These are phyloP conservation scores for Priceomyces medius DNA, from an alignment of 805 yeast species.

Conservation along the genomic window DNA sequence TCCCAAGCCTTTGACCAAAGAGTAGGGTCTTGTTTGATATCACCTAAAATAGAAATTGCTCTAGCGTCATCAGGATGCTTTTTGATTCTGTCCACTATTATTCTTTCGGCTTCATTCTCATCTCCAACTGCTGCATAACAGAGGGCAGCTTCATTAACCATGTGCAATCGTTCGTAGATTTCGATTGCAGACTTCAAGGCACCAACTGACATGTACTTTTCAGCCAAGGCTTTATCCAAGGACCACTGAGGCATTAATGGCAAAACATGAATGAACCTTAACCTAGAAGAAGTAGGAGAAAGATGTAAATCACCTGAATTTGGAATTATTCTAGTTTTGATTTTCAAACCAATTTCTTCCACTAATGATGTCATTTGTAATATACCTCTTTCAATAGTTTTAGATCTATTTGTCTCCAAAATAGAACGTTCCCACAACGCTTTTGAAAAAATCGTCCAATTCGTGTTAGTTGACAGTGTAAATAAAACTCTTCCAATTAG, in stretches of 20 bases:
- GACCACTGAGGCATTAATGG: constrained; percentile 83
- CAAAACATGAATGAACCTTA: constrained; percentile 68
- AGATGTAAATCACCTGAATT: constrained; percentile 27
- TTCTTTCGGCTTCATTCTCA: constrained; percentile 59
- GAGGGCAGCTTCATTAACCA: constrained; percentile 81
- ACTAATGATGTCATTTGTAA: constrained; percentile 89
- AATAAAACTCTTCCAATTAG: constrained; percentile 69
- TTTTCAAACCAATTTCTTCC: constrained; percentile 77
- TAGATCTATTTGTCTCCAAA: constrained; percentile 74
- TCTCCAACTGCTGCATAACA: constrained; percentile 87
- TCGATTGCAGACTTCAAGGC: constrained; percentile 83
- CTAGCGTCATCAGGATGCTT: constrained; percentile 74
- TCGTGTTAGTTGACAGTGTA: constrained; percentile 46
- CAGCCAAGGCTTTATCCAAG: constrained; percentile 80
- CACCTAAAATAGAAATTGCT: constrained; percentile 82
- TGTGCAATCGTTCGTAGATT: constrained; percentile 74
- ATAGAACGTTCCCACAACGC: constrained; percentile 89
- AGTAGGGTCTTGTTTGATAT: constrained; percentile 69
- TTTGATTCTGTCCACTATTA: constrained; percentile 54
- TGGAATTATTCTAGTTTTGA: constrained; percentile 55
- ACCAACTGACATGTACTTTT: constrained; percentile 82
- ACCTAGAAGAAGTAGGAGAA: constrained; percentile 47
- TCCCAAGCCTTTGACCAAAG: constrained; percentile 89
- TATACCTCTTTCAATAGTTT: constrained; percentile 91
- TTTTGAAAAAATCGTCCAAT: constrained; percentile 77